Percentiles rank a stretch among this genome's conserved stretches.
phyloP scores from a whole-genome alignment of 2,329 filamentous ascomycete species.

The Exophiala mesophila region DNA sequence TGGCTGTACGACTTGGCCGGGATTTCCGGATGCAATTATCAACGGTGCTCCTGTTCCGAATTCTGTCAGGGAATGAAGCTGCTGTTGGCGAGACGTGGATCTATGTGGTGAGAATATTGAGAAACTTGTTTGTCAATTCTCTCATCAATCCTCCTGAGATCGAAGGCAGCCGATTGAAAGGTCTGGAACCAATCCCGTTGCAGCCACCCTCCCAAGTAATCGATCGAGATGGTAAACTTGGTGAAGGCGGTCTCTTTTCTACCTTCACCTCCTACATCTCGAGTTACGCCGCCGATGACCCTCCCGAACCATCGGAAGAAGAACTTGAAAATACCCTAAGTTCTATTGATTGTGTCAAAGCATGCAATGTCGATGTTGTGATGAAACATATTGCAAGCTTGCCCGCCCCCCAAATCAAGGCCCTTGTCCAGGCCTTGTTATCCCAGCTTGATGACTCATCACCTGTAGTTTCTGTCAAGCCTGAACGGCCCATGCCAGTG shows the following conservation, averaged over 20 bases:
- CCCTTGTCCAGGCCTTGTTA: constrained; percentile 68
- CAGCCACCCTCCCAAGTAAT: constrained; percentile 90
- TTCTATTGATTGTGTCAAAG: constrained; percentile 88
- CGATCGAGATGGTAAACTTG: constrained; percentile 72
- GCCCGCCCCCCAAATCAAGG: constrained; percentile 54
- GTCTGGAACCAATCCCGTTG: constrained; percentile 76
- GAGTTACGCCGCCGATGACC: constrained; percentile 97
- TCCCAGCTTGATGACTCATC: constrained; percentile 79
- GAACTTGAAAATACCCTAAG: constrained; percentile 93
- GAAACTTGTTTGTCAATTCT: constrained; percentile 95
- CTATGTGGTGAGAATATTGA: constrained; percentile 82
- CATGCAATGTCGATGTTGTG: constrained; percentile 77
- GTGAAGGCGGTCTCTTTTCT: constrained; percentile 82
- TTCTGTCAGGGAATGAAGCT: constrained; percentile 78
- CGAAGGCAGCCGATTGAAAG: constrained; percentile 28
- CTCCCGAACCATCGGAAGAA: constrained; percentile 93
- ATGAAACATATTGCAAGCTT: constrained; percentile 74
- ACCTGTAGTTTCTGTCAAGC: constrained; percentile 76
- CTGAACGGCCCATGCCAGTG: constrained; percentile 65
- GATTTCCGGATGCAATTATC: constrained; percentile 92
- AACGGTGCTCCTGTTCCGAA: constrained; percentile 89
- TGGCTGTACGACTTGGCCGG: constrained; percentile 89
- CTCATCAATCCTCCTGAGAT: constrained; percentile 67
- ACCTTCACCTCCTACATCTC: constrained; percentile 95
- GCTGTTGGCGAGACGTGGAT: constrained; percentile 57